These are phyloP conservation scores for Cucumis melo DNA, from an alignment of 306 rosid species.

Conservation along the genomic window DNA sequence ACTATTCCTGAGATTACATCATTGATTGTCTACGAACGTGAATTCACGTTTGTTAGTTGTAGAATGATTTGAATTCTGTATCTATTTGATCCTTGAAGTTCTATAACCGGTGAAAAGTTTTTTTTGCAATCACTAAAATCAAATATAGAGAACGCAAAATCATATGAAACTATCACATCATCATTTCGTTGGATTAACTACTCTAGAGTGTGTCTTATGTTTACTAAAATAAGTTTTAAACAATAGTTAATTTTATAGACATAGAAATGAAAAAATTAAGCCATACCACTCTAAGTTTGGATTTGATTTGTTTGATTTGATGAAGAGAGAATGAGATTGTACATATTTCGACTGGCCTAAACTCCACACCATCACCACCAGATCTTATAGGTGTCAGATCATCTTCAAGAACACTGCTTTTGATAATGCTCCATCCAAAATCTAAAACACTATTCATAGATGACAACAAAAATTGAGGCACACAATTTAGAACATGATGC, in stretches of 20 bases:
- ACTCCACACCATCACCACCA: constrained; percentile 18
- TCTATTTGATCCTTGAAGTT: too few relatives aligned
- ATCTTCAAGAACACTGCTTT: constrained; percentile 29
- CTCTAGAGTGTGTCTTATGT: too few relatives aligned
- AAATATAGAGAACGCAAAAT: too few relatives aligned
- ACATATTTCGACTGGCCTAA: constrained; percentile 21
- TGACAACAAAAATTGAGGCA: constrained; percentile 12
- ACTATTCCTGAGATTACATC: constrained; percentile 38
- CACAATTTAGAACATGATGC: background rate
- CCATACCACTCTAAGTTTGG: constrained; percentile 47
- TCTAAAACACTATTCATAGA: constrained; percentile 19
- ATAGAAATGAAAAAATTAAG: too few relatives aligned
- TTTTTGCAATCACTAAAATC: too few relatives aligned
- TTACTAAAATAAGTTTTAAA: too few relatives aligned
- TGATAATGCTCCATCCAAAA: constrained; percentile 27
- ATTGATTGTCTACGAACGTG: constrained; percentile 24
- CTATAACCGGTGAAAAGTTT: too few relatives aligned
- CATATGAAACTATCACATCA: too few relatives aligned
- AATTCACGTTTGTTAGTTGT: too few relatives aligned
- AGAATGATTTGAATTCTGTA: too few relatives aligned
- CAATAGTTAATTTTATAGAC: too few relatives aligned
- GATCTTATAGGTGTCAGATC: constrained; percentile 37
- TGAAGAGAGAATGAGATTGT: constrained; percentile 28
- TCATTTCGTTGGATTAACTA: too few relatives aligned
- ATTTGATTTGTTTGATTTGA: constrained; percentile 32